Conservation (phyloP, 2,329 filamentous ascomycete species). For the Ascochyta pisi region DNA sequence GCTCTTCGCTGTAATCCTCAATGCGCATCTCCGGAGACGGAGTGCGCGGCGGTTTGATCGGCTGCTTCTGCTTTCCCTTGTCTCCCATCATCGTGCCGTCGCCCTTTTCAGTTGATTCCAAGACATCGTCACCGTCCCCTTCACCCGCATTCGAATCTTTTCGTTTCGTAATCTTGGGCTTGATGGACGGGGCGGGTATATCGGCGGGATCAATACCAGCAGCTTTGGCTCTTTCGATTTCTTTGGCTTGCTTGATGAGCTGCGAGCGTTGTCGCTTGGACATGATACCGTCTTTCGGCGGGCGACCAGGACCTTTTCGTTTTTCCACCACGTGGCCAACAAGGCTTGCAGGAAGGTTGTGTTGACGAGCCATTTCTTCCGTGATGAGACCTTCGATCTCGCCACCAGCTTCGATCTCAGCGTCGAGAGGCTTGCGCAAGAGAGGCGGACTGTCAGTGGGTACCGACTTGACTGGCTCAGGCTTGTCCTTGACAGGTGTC, state of each 20-base stretch:
- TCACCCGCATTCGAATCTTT: conserved; percentile 50
- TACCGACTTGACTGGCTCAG: conserved; percentile 30
- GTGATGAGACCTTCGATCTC: conserved; percentile 45
- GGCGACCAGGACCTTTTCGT: conserved; percentile 78
- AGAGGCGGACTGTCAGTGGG: conserved; percentile 40
- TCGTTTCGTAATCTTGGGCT: conserved; percentile 44
- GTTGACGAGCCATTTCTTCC: conserved; percentile 50
- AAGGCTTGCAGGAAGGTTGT: conserved; percentile 46
- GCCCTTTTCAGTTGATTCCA: conserved; percentile 49
- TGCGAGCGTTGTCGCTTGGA: conserved; percentile 76
- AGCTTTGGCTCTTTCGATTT: conserved; percentile 51
- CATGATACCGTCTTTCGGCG: conserved; percentile 83
- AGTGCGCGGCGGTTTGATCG: conserved; percentile 57
- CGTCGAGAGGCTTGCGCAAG: conserved; percentile 37
- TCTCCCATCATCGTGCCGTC: conserved; percentile 48
- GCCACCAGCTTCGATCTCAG: conserved; percentile 39
- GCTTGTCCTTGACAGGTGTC: conserved; percentile 36
- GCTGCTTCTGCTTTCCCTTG: conserved; percentile 55
- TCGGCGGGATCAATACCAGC: conserved; percentile 48
- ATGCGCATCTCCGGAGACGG: conserved; percentile 68
- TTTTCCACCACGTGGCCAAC: conserved; percentile 60
- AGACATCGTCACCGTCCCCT: conserved; percentile 43
- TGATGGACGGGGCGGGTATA: conserved; percentile 42
- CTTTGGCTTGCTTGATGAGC: conserved; percentile 65
- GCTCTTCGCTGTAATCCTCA: conserved; percentile 73